These are phyloP conservation scores for Chytriomyces sp. DNA, from an alignment of 192 early-diverging fungal genomes.

Conservation along the genomic window DNA sequence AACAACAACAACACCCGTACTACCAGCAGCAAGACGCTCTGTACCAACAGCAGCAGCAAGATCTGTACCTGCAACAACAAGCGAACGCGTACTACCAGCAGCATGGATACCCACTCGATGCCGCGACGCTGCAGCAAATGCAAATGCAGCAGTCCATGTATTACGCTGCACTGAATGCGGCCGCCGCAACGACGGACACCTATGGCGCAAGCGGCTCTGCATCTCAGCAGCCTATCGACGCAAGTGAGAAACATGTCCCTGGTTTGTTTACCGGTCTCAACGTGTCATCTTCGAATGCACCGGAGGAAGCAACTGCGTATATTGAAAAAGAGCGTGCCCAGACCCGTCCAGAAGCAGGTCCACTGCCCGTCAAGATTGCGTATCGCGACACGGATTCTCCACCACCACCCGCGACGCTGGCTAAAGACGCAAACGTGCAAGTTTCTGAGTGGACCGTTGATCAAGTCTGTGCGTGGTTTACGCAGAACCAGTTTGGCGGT, in stretches of 20 bases:
- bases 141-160: neutral
- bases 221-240: too few species aligned
- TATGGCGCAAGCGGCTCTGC: too few species aligned
- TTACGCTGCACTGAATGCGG: neutral
- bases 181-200: neutral
- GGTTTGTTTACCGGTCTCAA: too few species aligned
- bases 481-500: neutral
- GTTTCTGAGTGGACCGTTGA: neutral
- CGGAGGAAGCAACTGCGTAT: neutral
- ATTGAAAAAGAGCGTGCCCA: neutral
- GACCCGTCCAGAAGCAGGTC: neutral
- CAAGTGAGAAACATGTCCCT: too few species aligned
- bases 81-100: neutral
- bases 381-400: neutral
- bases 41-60: neutral
- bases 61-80: too few species aligned
- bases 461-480: neutral
- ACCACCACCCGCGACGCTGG: neutral
- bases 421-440: neutral
- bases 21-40: neutral
- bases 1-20: too few species aligned
- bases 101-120: neutral
- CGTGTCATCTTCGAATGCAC: too few species aligned
- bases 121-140: neutral
- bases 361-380: neutral